Percentiles rank a stretch among this genome's conserved stretches.
Conservation (phyloP, 805 yeast species). For the Millerozyma acaciae region DNA sequence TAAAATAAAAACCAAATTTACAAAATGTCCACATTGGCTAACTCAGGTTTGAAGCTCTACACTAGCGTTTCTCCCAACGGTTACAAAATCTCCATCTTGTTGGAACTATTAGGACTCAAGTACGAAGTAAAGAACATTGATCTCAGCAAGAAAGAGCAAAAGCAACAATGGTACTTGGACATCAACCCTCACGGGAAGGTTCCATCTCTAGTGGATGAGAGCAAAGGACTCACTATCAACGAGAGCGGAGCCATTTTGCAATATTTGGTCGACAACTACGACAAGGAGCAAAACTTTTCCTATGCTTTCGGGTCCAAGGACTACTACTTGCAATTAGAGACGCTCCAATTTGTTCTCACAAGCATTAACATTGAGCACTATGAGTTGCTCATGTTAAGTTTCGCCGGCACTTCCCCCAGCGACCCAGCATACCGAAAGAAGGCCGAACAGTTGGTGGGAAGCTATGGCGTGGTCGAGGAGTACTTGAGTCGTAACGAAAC, state of each 20-base stretch:
- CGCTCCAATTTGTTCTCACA: constrained; percentile 49
- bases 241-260: constrained; percentile 62
- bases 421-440: no score
- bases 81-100: constrained; percentile 34
- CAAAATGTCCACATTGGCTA: no score
- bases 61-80: constrained; percentile 44
- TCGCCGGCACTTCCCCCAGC: no score
- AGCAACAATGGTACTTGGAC: constrained; percentile 53
- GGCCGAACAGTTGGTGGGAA: no score
- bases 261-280: constrained; percentile 59
- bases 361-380: no score
- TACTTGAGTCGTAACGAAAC: constrained; percentile 43
- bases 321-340: constrained; percentile 52
- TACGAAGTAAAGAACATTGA: constrained; percentile 42
- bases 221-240: constrained; percentile 44
- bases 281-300: constrained; percentile 46
- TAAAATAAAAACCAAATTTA: no score
- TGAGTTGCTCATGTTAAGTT: no score
- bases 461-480: constrained; percentile 52
- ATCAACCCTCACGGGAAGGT: constrained; percentile 63
- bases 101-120: constrained; percentile 41
- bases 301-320: constrained; percentile 31
- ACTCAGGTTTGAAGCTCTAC: constrained; percentile 12
- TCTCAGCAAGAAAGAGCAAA: constrained; percentile 42
- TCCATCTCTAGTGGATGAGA: constrained; percentile 47